phyloP scores from a whole-genome alignment of 352 stramenopile species.

The Nothophytophthora sp. region DNA sequence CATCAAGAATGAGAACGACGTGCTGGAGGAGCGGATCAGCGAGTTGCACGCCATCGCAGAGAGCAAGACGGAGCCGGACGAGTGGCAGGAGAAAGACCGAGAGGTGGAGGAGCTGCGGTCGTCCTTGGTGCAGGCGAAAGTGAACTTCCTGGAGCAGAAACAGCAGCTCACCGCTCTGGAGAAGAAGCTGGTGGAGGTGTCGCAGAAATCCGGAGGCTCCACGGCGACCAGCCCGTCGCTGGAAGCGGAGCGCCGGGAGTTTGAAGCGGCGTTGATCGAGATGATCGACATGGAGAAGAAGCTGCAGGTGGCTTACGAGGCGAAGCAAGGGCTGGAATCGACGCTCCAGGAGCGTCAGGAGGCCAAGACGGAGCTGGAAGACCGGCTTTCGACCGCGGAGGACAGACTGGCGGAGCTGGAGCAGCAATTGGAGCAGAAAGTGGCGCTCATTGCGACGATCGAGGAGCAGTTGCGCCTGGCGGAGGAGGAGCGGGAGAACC shows the following conservation, averaged over 20 bases:
- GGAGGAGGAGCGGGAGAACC: slow-evolving; percentile 48
- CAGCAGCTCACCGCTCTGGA: slow-evolving; percentile 53
- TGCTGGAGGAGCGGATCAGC: slow-evolving; percentile 56
- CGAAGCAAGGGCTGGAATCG: slow-evolving; percentile 50
- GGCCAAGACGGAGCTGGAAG: slow-evolving; percentile 47
- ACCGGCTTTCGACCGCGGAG: slow-evolving; percentile 41
- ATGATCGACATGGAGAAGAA: slow-evolving; percentile 74
- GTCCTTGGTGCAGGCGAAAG: slow-evolving; percentile 60
- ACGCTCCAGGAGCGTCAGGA: slow-evolving; percentile 53
- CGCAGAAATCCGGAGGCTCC: slow-evolving; percentile 29
- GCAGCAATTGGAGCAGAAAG: slow-evolving; percentile 57
- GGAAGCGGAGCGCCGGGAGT: slow-evolving; percentile 60
- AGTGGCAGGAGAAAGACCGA: slow-evolving; percentile 44
- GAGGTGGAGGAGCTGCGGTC: slow-evolving; percentile 58
- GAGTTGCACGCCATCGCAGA: slow-evolving; percentile 37
- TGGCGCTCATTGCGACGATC: slow-evolving; percentile 48
- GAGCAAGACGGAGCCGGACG: slow-evolving; percentile 38
- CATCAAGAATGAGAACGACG: slow-evolving; percentile 58
- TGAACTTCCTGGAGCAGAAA: slow-evolving; percentile 56
- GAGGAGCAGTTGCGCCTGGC: slow-evolving; percentile 47
- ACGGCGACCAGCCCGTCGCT: slow-evolving; percentile 28
- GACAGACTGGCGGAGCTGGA: slow-evolving; percentile 54
- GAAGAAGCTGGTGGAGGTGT: slow-evolving; percentile 58
- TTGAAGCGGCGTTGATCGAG: slow-evolving; percentile 58
- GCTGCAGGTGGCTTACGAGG: slow-evolving; percentile 61